A percentile compares a stretch with the other conserved stretches of the same genome.
phyloP scores from a whole-genome alignment of 2,329 filamentous ascomycete species.

The Chaetomiaceae sp. region DNA sequence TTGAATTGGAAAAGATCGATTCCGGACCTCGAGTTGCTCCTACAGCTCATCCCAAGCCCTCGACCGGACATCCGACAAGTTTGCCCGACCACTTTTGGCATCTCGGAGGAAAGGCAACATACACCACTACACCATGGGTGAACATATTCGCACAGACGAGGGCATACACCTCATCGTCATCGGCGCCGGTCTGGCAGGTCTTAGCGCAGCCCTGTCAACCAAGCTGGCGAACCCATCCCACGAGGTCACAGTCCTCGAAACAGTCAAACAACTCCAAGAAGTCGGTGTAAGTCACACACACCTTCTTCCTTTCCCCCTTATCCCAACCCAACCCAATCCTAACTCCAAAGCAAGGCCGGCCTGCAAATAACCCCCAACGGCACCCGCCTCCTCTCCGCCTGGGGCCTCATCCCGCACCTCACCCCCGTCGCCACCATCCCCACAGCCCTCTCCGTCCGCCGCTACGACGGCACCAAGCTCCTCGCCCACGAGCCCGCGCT shows the following conservation, averaged over 20 bases:
- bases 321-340: background rate
- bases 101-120: background rate
- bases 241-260: constrained; percentile 29
- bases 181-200: constrained; percentile 32
- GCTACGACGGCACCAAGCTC: constrained; percentile 28
- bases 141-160: background rate
- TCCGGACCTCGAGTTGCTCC: too few relatives aligned
- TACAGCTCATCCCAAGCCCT: too few relatives aligned
- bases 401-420: constrained; percentile 24
- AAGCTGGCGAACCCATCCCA: constrained; percentile 27
- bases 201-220: constrained; percentile 31
- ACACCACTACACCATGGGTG: background rate
- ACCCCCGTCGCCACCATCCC: constrained; percentile 26
- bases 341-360: constrained; percentile 22
- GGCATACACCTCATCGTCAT: constrained; percentile 27
- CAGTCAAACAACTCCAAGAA: constrained; percentile 23
- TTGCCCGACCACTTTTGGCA: background rate
- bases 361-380: constrained; percentile 32
- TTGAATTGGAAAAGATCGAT: too few relatives aligned
- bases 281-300: constrained; percentile 19
- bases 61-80: too few relatives aligned
- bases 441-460: constrained; percentile 27
- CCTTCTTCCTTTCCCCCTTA: background rate
- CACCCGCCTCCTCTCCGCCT: constrained; percentile 27
- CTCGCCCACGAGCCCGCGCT: constrained; percentile 30